phyloP scores from a whole-genome alignment of 495 filamentous ascomycete genomes.

The Echria macrotheca region DNA sequence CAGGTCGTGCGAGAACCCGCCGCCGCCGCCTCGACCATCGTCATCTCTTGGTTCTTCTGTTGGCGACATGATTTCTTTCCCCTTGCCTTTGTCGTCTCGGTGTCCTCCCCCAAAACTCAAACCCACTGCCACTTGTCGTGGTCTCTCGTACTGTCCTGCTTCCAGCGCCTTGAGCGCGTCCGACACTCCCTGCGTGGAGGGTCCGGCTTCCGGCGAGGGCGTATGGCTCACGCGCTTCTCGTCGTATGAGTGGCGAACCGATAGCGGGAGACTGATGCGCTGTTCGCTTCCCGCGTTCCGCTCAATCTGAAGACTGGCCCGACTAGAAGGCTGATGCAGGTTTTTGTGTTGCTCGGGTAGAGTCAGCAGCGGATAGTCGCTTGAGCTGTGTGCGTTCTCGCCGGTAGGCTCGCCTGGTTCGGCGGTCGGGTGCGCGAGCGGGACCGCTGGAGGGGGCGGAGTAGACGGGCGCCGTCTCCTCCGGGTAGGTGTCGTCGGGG shows the following conservation, averaged over 20 bases:
- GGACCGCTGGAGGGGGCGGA: constrained; percentile 43
- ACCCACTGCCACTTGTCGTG: constrained; percentile 23
- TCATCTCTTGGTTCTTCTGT: constrained; percentile 20
- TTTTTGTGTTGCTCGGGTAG: constrained; percentile 61
- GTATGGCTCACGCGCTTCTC: constrained; percentile 37
- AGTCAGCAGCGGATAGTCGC: constrained; percentile 64
- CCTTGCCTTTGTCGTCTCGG: constrained; percentile 35
- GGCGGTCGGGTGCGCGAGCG: constrained; percentile 39
- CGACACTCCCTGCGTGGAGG: constrained; percentile 5
- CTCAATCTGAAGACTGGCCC: constrained; percentile 59
- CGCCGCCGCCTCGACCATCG: constrained; percentile 7
- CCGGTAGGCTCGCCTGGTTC: constrained; percentile 26
- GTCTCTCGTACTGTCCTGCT: constrained; percentile 19
- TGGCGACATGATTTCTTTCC: constrained; percentile 41
- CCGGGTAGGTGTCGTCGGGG: constrained; percentile 21
- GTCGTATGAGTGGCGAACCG: constrained; percentile 45
- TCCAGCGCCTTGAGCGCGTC: constrained; percentile 16
- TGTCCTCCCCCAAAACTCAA: constrained; percentile 31
- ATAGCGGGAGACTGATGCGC: constrained; percentile 62
- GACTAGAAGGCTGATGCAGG: constrained; percentile 48
- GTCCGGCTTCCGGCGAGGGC: constrained; percentile 25
- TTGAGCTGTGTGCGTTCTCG: constrained; percentile 38
- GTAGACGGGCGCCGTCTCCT: constrained; percentile 39
- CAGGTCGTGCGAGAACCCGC: constrained; percentile 43
- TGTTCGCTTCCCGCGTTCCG: constrained; percentile 59